Evolutionary conservation across 2,329 filamentous ascomycete species (phyloP), one percentile per base, ranked within the genome.

Genomic region (Pyricularia pennisetigena): DNA sequence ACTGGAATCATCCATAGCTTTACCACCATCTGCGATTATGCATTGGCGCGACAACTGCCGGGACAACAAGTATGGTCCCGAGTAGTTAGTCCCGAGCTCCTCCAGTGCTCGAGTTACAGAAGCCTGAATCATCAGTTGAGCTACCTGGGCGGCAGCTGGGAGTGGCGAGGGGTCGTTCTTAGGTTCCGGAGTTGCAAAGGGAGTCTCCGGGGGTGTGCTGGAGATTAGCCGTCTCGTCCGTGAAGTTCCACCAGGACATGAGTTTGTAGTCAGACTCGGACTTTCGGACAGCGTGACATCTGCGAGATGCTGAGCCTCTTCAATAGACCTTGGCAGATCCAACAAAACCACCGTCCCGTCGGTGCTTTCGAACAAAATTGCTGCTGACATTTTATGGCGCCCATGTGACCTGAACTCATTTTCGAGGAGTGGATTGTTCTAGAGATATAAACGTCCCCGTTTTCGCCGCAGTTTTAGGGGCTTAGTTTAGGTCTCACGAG

Each of bases 281-380:
- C 4, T 12, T 16, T n/a, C 3, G 30, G 29, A 6, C 20, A 23
- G 30, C 8, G 63, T 14, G 30, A 26, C 29, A 20, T 16, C 14
- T 23, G 14, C 28, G 32, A 20, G 64, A 20, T 54, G 81, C 77
- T 93, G 91, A 23, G 86, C 86, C 69, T 86, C 81, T 71, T 90
- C 88, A 57, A 93, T 85, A 1, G 91, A 91, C 23, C 82, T 80
- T 28, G 91, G 90, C 64, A 93, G 85, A 73, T 94, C 91, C 67
- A 93, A 76, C 29, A 93, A 75, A 26, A 86, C 80, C 67, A 89
- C 77, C 64, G 83, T 81, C 65, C 78, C 74, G 64, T 80, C 78
- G 1, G 76, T 72, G 71, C 82, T 87, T 71, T 85, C 81, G 76
- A 84, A 89, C 59, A 90, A 75, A 26, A 89, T 81, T 26, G 76